Base-by-base conservation (phyloP, 2,329 filamentous ascomycete genomes). In the Ophiostoma australiae region DNA sequence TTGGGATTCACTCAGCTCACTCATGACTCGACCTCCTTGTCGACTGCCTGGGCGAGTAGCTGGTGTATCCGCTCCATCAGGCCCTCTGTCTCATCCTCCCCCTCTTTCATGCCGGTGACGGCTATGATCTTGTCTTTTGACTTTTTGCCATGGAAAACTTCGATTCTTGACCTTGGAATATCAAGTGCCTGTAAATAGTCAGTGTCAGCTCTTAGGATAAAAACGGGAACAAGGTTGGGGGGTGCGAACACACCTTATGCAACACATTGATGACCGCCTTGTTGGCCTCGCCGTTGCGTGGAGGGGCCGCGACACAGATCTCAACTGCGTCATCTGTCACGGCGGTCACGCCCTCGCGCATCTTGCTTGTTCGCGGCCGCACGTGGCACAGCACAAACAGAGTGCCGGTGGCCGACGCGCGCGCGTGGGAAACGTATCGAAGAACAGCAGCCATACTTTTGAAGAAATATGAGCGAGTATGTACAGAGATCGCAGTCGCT, bases 251-350 rank as follows among this genome's bases (percentile, higher is more conserved):
- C 75, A 88, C 87, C 76, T 87, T 81, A 73, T 89, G 89, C 70
- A 93, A 80, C 4, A 92, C 79, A 52, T 84, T 81, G 68, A 87
- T 80, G 2, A 91, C 87, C 4, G 90, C 89, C 76, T 85, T 86
- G 76, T 92, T 92, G 5, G 90, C 87, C 76, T 91, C 88, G 17
- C 89, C 89, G 17, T 91, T 88, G 72, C 84, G 83, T 13, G 90
- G 84, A 73, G 85, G 88, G 0, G 89, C 89, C 0, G 89, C 80
- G 2, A 92, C 89, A 67, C 88, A 90, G 1, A 93, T 78, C 72
- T 90, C 85, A 67, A 92, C 83, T 1, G 80, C 80, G 7, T 86
- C 82, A 33, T 87, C 83, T 0, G 84, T 84, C 4, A 92, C 78
- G 0, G 82, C 81, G 2, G 81, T 76, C 65, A 92, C 82, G 17